Evolutionary conservation across 768 basidiomycete genomes (phyloP), one percentile per base, ranked within the genome.

Genomic region (Coprinellus aureogranulatus): DNA sequence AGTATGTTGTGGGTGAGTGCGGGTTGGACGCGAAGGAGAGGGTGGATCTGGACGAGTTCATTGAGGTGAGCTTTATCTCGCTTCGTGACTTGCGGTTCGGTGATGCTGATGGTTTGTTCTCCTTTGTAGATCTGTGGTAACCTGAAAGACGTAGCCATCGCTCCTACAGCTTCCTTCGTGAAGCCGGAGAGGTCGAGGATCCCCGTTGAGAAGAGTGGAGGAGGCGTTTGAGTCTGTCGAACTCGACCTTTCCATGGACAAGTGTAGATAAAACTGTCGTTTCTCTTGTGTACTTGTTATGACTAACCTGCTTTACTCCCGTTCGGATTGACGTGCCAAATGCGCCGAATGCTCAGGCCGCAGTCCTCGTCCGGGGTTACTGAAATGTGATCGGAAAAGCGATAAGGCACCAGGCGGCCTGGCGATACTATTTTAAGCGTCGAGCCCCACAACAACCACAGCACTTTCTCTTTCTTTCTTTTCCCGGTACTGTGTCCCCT

Each of bases 1-100:
- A 85, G 31, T 89, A 92, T 67, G 90, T 92, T 1, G 77, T 95
- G 52, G 79, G 80, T 54, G 86, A 89, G 68, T 86, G 89, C 59
- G 94, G 90, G 2, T 84, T 90, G 69, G 72, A 75, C 48, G 70
- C 22, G n/a, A 76, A 79, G 63, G 70, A 72, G 27, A 79, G 81
- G 26, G 72, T 97, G 47, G 84, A 87, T 60, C 85, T 92, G 64
- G 90, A 95, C 61, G 90, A 92, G 67, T 95, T 95, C 69, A 77
- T 94, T 49, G 92, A 95, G 83, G 91, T 91, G 23, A 18, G 23
- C 18, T n/a, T n/a, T 44, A 9, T n/a, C 8, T 44, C 20, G 23
- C 53, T 51, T 55, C 46, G 41, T 53, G 57, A 30, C 53, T 55
- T 34, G 0, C 46, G 41, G 12, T 10, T 53, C 51, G n/a, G 34